phyloP scores from a whole-genome alignment of 2,329 filamentous ascomycete genomes.

The Xylariaceae sp. region DNA sequence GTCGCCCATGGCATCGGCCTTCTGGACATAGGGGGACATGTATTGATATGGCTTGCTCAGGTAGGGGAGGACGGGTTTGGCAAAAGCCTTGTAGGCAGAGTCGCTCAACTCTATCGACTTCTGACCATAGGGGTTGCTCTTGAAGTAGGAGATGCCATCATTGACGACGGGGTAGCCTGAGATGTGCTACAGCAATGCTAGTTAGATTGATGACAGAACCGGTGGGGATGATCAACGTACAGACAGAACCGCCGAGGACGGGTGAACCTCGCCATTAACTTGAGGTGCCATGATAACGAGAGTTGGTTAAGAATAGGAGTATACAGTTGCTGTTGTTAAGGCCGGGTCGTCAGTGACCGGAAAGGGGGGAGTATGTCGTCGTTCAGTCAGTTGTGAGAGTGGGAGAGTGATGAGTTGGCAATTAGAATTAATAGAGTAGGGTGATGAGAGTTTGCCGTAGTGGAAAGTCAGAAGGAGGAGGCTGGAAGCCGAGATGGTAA shows the following conservation, averaged over 20 bases:
- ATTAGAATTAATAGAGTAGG: too few species aligned
- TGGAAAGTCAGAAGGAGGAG: too few species aligned
- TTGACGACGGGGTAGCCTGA: constrained; percentile 78
- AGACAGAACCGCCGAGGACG: constrained; percentile 32
- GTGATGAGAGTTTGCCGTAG: too few species aligned
- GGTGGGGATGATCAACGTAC: constrained; percentile 19
- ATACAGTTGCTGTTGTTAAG: background rate
- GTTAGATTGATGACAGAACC: background rate
- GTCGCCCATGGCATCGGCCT: constrained; percentile 74
- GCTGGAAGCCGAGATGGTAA: too few species aligned
- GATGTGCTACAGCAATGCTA: constrained; percentile 59
- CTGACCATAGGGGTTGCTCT: constrained; percentile 76
- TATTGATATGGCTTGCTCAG: constrained; percentile 76
- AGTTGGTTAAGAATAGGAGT: too few species aligned
- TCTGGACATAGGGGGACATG: constrained; percentile 78
- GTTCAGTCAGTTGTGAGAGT: too few species aligned
- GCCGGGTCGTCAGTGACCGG: constrained; percentile 7
- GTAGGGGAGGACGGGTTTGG: constrained; percentile 74
- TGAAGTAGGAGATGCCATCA: constrained; percentile 74
- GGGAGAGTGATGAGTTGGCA: too few species aligned
- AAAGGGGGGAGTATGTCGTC: too few species aligned
- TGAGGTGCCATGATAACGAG: constrained; percentile 29
- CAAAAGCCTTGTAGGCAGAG: constrained; percentile 70
- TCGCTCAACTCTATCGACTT: constrained; percentile 74
- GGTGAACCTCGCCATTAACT: constrained; percentile 32